These are phyloP conservation scores for Coniochaeta sp. DNA, from an alignment of 2,329 filamentous ascomycete genomes.

Conservation along the genomic window DNA sequence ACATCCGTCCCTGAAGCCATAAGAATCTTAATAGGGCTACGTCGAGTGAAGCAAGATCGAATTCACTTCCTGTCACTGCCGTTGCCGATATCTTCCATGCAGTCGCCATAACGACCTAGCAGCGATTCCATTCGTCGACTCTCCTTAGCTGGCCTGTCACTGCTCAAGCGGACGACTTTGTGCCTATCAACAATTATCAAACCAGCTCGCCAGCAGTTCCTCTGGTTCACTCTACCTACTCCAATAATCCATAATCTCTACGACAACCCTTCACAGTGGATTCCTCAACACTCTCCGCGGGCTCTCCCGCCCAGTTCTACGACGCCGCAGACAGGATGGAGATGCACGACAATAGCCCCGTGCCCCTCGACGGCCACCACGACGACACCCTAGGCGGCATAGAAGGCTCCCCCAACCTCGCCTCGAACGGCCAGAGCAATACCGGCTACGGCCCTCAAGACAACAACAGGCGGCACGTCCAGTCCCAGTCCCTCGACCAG, in stretches of 20 bases:
- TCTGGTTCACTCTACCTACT: neutral
- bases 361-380: constrained; percentile 25
- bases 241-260: neutral
- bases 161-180: neutral
- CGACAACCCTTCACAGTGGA: constrained; percentile 37
- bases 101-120: neutral
- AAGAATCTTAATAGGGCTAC: neutral
- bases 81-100: neutral
- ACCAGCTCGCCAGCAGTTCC: neutral
- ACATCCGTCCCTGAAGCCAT: neutral
- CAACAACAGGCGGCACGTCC: constrained; percentile 28
- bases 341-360: constrained; percentile 23
- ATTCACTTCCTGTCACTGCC: neutral
- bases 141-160: neutral
- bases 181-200: neutral
- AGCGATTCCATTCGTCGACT: neutral
- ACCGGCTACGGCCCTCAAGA: constrained; percentile 14
- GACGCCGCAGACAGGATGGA: constrained; percentile 46
- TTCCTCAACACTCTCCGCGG: constrained; percentile 39
- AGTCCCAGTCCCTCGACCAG: constrained; percentile 45
- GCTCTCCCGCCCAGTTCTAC: constrained; percentile 46
- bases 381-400: constrained; percentile 45
- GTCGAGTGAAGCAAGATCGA: neutral
- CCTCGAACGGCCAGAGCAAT: constrained; percentile 18
- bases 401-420: constrained; percentile 38